Conservation (phyloP, 2,329 filamentous ascomycete species). For the Anthostomella pinea region DNA sequence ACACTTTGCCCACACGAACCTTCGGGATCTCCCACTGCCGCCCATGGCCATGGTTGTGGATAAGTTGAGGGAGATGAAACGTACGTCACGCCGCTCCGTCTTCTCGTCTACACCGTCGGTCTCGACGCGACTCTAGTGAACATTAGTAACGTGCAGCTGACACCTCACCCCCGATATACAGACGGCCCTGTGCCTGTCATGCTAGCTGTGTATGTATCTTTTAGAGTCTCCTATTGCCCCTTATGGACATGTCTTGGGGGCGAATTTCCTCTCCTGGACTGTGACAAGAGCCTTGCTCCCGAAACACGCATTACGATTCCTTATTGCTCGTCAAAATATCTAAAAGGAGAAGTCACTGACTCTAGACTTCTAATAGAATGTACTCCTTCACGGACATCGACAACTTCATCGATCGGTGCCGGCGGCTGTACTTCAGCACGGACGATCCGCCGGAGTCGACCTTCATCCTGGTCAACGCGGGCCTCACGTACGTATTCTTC, state of each 20-base stretch:
- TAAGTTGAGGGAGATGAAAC: slow-evolving; percentile 47
- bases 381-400: slow-evolving; percentile 48
- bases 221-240: too few species aligned
- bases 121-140: not conserved
- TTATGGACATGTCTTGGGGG: too few species aligned
- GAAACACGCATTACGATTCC: too few species aligned
- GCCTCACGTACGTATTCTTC: slow-evolving; percentile 33
- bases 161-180: slow-evolving; percentile 17
- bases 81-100: slow-evolving; percentile 26
- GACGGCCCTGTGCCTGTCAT: slow-evolving; percentile 44
- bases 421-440: slow-evolving; percentile 47
- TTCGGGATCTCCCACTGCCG: slow-evolving; percentile 54
- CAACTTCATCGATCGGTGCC: slow-evolving; percentile 50
- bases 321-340: too few species aligned
- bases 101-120: not conserved
- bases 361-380: too few species aligned
- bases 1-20: slow-evolving; percentile 42
- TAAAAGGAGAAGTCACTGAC: too few species aligned
- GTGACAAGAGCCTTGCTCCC: too few species aligned
- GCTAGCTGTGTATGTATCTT: slow-evolving; percentile 49
- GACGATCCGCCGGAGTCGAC: slow-evolving; percentile 49
- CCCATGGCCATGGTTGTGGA: slow-evolving; percentile 49
- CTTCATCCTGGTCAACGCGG: slow-evolving; percentile 41
- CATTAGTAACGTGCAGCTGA: not conserved
- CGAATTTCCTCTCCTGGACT: too few species aligned